A percentile compares a stretch with the other conserved stretches of the same genome.
These are phyloP conservation scores for Solanum boliviense DNA, from an alignment of 257 asterid species.

Conservation along the genomic window DNA sequence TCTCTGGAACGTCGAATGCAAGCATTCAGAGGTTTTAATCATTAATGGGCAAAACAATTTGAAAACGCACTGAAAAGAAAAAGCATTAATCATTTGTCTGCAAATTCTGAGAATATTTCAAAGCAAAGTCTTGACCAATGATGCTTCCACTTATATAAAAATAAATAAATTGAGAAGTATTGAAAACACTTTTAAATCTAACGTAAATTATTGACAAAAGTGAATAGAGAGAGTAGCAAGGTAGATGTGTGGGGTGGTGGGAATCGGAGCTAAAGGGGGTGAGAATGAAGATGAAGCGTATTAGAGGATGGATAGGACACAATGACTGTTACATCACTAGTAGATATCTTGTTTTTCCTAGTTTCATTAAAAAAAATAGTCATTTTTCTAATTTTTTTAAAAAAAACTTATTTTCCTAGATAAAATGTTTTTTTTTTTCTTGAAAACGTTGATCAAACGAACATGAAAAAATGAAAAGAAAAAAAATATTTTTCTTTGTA, in stretches of 20 bases:
- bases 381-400: too few relatives aligned
- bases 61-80: not conserved
- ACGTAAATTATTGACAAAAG: too few relatives aligned
- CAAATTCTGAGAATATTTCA: not conserved
- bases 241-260: too few relatives aligned
- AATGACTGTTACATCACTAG: too few relatives aligned
- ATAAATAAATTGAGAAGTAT: not conserved
- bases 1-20: not conserved
- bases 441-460: not conserved
- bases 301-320: not conserved
- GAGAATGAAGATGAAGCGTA: too few relatives aligned
- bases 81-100: not conserved
- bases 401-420: too few relatives aligned
- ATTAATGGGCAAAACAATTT: not conserved
- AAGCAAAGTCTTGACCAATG: not conserved
- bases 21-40: not conserved
- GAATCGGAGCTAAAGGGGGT: too few relatives aligned
- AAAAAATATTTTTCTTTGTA: not conserved
- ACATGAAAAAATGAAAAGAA: too few relatives aligned
- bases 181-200: too few relatives aligned
- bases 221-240: too few relatives aligned
- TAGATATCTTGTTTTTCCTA: not conserved
- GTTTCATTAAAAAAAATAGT: not conserved
- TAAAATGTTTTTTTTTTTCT: too few relatives aligned
- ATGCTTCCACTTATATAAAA: not conserved